Conservation (phyloP, 352 stramenopile species). For the Globisporangium perplexum region DNA sequence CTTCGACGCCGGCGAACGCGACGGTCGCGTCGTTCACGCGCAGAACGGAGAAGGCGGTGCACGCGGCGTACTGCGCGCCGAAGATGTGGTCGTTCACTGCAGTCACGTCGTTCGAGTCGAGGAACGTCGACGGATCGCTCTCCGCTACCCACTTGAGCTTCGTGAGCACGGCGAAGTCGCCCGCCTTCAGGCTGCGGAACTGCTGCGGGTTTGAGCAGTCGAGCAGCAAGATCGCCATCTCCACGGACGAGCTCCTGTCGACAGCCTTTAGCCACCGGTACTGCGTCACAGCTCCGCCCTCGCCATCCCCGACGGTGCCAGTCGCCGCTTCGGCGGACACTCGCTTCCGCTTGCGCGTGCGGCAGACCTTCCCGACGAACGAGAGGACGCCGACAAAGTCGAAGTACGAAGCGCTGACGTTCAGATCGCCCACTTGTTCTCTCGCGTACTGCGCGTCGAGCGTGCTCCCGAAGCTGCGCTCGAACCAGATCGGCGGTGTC, state of each 20-base stretch:
- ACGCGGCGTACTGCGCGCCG: slow-evolving; percentile 35
- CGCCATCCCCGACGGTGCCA: background rate
- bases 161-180: slow-evolving; percentile 44
- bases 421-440: slow-evolving; percentile 5
- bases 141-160: slow-evolving; percentile 40
- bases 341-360: slow-evolving; percentile 22
- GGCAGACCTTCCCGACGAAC: slow-evolving; percentile 37
- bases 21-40: slow-evolving; percentile 26
- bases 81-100: slow-evolving; percentile 1
- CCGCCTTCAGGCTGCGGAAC: slow-evolving; percentile 43
- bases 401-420: slow-evolving; percentile 26
- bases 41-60: slow-evolving; percentile 33
- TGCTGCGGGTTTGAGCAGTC: slow-evolving; percentile 37
- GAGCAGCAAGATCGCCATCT: slow-evolving; percentile 39
- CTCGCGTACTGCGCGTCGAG: slow-evolving; percentile 21
- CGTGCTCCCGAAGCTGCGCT: slow-evolving; percentile 36
- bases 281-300: slow-evolving; percentile 9
- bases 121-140: background rate
- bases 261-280: slow-evolving; percentile 66
- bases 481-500: slow-evolving; percentile 26
- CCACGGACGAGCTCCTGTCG: slow-evolving; percentile 34
- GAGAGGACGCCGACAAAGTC: slow-evolving; percentile 64
- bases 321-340: background rate
- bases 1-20: slow-evolving; percentile 29
- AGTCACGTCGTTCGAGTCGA: background rate